Evolutionary conservation across 768 basidiomycete species (phyloP).

Genomic region (Candolleomyces aberdarensis): DNA sequence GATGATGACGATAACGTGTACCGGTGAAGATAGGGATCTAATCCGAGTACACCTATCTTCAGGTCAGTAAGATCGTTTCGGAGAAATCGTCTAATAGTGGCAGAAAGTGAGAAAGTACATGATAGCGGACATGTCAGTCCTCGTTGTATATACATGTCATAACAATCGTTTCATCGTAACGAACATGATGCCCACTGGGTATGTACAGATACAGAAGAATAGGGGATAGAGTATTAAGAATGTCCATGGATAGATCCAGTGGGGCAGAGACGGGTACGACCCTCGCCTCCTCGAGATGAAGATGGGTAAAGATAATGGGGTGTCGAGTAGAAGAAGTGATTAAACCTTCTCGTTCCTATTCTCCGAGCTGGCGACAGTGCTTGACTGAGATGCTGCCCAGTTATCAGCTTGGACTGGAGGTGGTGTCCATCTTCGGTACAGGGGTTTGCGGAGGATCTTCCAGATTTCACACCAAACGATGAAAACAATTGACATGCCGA

Average conservation of each 20-base stretch:
- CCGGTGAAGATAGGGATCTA: too few species aligned
- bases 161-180: too few species aligned
- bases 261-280: not conserved
- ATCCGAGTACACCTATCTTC: too few species aligned
- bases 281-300: not conserved
- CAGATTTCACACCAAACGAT: slow-evolving; percentile 36
- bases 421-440: slow-evolving; percentile 27
- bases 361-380: not conserved
- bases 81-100: too few species aligned
- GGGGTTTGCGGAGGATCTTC: slow-evolving; percentile 29
- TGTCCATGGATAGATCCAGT: too few species aligned
- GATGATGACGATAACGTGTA: too few species aligned
- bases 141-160: too few species aligned
- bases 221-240: not conserved
- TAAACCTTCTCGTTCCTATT: not conserved
- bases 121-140: too few species aligned
- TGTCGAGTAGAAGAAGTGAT: not conserved
- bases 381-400: not conserved
- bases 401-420: not conserved
- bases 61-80: too few species aligned
- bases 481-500: slow-evolving; percentile 34
- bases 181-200: too few species aligned
- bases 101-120: too few species aligned
- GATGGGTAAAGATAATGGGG: not conserved
- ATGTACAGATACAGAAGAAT: not conserved